phyloP scores from a whole-genome alignment of 495 filamentous ascomycete species.

The Chlorociboria aeruginascens region DNA sequence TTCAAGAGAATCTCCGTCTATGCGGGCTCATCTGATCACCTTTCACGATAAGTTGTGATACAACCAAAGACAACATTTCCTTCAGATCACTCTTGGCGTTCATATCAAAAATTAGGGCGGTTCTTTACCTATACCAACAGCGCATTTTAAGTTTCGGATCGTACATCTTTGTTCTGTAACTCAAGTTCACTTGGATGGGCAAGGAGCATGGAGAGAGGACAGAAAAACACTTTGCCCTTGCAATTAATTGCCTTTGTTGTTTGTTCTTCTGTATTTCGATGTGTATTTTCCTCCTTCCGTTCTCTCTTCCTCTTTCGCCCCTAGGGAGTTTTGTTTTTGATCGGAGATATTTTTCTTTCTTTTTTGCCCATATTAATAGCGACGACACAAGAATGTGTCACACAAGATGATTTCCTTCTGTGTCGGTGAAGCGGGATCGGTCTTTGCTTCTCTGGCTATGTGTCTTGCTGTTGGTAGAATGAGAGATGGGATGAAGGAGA shows the following conservation, averaged over 20 bases:
- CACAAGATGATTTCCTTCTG: background rate
- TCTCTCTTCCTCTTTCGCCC: background rate
- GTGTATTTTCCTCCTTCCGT: conserved; percentile 10
- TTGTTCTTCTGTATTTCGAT: conserved; percentile 11
- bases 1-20: conserved; percentile 96
- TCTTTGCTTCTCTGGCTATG: too few relatives aligned
- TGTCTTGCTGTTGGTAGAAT: too few relatives aligned
- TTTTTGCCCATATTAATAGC: conserved; percentile 8
- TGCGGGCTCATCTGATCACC: conserved; percentile 82
- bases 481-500: too few relatives aligned
- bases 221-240: background rate
- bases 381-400: background rate
- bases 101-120: conserved; percentile 14
- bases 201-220: background rate
- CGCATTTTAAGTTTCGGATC: background rate
- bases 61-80: conserved; percentile 5
- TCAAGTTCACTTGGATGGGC: background rate
- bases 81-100: conserved; percentile 19
- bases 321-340: background rate
- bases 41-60: background rate
- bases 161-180: conserved; percentile 1
- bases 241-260: conserved; percentile 4
- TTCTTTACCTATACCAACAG: conserved; percentile 20
- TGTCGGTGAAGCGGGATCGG: background rate
- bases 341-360: too few relatives aligned